Evolutionary conservation across 192 early-diverging fungal species (phyloP).

Genomic region (Backusella tarrabulga): DNA sequence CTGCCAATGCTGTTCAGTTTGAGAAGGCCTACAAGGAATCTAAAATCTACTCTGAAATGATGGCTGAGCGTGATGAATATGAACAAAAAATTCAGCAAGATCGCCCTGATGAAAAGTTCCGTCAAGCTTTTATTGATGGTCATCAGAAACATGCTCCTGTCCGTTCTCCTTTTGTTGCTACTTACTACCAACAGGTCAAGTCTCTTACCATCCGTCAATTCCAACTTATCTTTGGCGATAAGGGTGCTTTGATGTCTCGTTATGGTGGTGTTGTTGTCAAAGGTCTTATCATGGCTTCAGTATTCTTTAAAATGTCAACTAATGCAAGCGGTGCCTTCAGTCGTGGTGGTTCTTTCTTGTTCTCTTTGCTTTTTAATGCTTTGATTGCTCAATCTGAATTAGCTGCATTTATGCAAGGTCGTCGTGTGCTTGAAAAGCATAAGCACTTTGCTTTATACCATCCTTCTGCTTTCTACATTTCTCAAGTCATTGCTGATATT

Average conservation of each 20-base stretch:
- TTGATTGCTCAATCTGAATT: constrained; percentile 65
- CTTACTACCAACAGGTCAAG: constrained; percentile 51
- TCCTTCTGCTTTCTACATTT: constrained; percentile 60
- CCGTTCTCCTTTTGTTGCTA: constrained; percentile 59
- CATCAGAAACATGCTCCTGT: constrained; percentile 46
- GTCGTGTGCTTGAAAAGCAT: constrained; percentile 72
- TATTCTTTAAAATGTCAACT: constrained; percentile 60
- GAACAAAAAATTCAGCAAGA: constrained; percentile 33
- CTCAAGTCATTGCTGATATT: constrained; percentile 61
- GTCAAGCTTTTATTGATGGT: constrained; percentile 51
- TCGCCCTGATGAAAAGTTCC: constrained; percentile 35
- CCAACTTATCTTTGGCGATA: constrained; percentile 47
- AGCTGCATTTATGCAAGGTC: constrained; percentile 65
- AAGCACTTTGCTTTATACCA: constrained; percentile 68
- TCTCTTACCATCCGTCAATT: constrained; percentile 54
- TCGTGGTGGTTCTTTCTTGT: constrained; percentile 72
- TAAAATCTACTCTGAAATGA: constrained; percentile 24
- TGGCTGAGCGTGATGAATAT: constrained; percentile 36
- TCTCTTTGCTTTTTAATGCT: constrained; percentile 68
- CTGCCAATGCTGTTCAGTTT: constrained; percentile 55
- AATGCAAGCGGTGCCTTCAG: constrained; percentile 63
- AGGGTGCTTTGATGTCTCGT: constrained; percentile 52
- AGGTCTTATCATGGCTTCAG: constrained; percentile 70
- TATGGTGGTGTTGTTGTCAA: constrained; percentile 50
- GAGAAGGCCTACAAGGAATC: constrained; percentile 49